Percentiles rank a stretch among this genome's conserved stretches.
Evolutionary conservation across 1,139 yeast species (phyloP).

Genomic region (Nakaseomyces bracarensis): DNA sequence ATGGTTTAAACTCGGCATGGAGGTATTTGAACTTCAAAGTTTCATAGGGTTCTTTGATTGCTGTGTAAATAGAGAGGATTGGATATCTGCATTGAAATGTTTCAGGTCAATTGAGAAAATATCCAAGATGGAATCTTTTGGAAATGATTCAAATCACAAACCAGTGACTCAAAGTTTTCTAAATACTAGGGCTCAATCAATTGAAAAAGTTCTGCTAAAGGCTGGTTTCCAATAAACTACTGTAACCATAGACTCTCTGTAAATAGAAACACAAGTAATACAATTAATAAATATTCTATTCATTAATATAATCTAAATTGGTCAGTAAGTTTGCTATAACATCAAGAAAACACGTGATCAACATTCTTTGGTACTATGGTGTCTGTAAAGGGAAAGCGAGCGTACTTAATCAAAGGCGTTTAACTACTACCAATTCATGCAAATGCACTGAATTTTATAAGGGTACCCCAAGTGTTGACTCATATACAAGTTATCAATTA

Average conservation of each 20-base stretch:
- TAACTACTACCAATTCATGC: too few species aligned
- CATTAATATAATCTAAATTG: too few species aligned
- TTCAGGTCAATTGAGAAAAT: constrained; percentile 2
- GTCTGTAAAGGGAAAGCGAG: too few species aligned
- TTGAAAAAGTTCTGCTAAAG: constrained; percentile 1
- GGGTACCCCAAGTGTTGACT: too few species aligned
- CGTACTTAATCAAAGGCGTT: too few species aligned
- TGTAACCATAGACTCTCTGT: background rate
- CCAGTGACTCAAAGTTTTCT: background rate
- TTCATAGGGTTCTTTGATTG: constrained; percentile 68
- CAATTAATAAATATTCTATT: background rate
- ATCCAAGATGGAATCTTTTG: background rate
- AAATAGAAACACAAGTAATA: background rate
- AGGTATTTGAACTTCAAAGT: constrained; percentile 51
- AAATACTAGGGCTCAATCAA: constrained; percentile 1
- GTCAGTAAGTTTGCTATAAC: too few species aligned
- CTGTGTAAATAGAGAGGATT: constrained; percentile 8
- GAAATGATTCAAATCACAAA: background rate
- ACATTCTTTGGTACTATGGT: too few species aligned
- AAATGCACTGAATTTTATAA: too few species aligned
- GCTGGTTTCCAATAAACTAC: background rate
- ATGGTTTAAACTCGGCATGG: constrained; percentile 81
- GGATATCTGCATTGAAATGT: background rate
- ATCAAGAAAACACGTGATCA: too few species aligned
- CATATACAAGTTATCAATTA: background rate